Evolutionary conservation across 2,329 filamentous ascomycete genomes (phyloP), one percentile per base, ranked within the genome.

Genomic region (Penicillium fuscoglaucum): DNA sequence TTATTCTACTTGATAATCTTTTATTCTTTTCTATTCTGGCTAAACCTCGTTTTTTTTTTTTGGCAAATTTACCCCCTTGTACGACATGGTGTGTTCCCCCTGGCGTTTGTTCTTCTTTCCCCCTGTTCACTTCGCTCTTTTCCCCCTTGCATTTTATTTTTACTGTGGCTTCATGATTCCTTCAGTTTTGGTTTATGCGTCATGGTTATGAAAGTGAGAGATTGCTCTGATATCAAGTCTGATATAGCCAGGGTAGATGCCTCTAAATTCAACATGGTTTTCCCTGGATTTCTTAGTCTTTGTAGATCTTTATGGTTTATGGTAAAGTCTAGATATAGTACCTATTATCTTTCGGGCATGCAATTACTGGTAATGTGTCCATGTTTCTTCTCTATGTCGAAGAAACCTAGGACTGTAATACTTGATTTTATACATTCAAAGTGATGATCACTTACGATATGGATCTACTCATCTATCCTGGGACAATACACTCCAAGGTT

Each of bases 241-340:
- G 50, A 53, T 53, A 51, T 58, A 55, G 37, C 29, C 28, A 35
- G 24, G 46, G 50, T 54, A 55, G 52, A 58, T 57, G 43, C 40
- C 41, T 61, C 35, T 35, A 45, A 63, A 59, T 63, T 61, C 58
- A 64, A 61, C 53, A 57, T 47, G 24, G 47, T 55, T 53, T 33
- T 19, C 43, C 35, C 35, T 54, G 21, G 26, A 43, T 4, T 3
- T 44, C 15, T 2, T 24, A n/a, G 19, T 29, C 26, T 24, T 48
- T n/a, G 35, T 29, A 33, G 31, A 21, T 28, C 6, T 28, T 2
- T 28, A 10, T 7, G 28, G 17, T 10, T 12, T 17, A 19, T 12
- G 5, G 47, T 19, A 7, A 29, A 28, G n/a, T 17, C 21, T n/a
- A 39, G 19, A n/a, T 17, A 15, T 43, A 26, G 40, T 24, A 17